Percentiles rank a stretch among this genome's conserved stretches.
These are phyloP conservation scores for Sutorius australiensis DNA, from an alignment of 768 basidiomycete genomes.

Conservation along the genomic window DNA sequence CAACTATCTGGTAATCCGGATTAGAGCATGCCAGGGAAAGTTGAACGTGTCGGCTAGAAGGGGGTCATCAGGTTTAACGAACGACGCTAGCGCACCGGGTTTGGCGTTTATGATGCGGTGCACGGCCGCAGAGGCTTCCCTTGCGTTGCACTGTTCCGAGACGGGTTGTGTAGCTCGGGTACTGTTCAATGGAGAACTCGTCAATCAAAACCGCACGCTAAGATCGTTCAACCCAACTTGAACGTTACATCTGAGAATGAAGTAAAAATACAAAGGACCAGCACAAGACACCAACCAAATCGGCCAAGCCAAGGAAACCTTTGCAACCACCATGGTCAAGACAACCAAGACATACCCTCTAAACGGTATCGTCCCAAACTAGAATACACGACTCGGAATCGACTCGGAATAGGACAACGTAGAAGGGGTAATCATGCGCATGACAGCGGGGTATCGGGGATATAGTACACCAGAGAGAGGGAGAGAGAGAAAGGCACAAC, in stretches of 20 bases:
- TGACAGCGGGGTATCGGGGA: not conserved
- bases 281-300: not conserved
- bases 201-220: no score
- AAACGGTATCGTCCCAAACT: not conserved
- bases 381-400: slow-evolving; percentile 3
- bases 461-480: slow-evolving; percentile 3
- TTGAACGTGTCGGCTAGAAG: no score
- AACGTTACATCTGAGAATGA: not conserved
- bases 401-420: slow-evolving; percentile 1
- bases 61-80: no score
- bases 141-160: no score
- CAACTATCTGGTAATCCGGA: no score
- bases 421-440: not conserved
- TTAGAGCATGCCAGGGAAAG: no score
- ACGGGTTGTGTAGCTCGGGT: no score
- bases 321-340: not conserved
- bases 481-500: slow-evolving; percentile 1
- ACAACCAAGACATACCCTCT: slow-evolving; percentile 1
- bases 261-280: not conserved
- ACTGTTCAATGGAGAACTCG: no score
- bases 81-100: no score
- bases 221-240: no score
- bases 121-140: no score
- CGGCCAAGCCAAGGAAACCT: not conserved
- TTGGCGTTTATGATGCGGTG: no score